Percentiles rank a stretch among this genome's conserved stretches.
phyloP scores from a whole-genome alignment of 208 protist species.

The Trypanosoma platydactyli region DNA sequence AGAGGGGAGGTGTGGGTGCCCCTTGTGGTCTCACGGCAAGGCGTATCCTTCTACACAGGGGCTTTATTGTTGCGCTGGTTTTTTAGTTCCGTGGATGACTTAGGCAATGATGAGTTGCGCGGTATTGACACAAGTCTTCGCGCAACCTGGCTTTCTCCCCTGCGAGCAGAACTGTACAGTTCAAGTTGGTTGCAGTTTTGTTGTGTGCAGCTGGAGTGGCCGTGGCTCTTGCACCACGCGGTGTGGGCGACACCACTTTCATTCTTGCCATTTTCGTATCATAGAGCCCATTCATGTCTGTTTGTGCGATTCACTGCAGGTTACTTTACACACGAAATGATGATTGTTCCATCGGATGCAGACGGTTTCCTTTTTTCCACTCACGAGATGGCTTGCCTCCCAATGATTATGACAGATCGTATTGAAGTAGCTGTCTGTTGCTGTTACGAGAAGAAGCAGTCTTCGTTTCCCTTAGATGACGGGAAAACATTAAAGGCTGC shows the following conservation, averaged over 20 bases:
- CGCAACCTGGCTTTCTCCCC: neutral
- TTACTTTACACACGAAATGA: constrained; percentile 14
- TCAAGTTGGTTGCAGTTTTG: constrained; percentile 18
- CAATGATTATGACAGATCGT: constrained; percentile 5
- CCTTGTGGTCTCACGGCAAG: neutral
- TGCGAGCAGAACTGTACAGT: neutral
- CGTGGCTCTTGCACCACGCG: constrained; percentile 9
- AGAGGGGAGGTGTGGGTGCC: constrained; percentile 18
- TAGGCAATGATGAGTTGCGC: neutral
- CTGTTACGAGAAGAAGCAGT: neutral
- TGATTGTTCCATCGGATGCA: neutral
- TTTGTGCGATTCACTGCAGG: constrained; percentile 13
- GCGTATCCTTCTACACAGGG: constrained; percentile 8
- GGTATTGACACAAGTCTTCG: neutral
- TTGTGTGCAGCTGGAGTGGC: constrained; percentile 7
- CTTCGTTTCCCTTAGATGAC: neutral
- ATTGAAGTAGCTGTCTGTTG: constrained; percentile 9
- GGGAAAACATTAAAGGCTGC: neutral
- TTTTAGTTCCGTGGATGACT: constrained; percentile 8
- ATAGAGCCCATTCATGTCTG: neutral
- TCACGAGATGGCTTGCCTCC: constrained; percentile 14
- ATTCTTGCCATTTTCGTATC: neutral
- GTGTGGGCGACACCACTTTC: neutral
- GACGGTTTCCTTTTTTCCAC: constrained; percentile 4
- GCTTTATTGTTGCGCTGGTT: constrained; percentile 21